Base-by-base conservation (phyloP, 371 early-diverging fungal species). In the Mucor racemosus region DNA sequence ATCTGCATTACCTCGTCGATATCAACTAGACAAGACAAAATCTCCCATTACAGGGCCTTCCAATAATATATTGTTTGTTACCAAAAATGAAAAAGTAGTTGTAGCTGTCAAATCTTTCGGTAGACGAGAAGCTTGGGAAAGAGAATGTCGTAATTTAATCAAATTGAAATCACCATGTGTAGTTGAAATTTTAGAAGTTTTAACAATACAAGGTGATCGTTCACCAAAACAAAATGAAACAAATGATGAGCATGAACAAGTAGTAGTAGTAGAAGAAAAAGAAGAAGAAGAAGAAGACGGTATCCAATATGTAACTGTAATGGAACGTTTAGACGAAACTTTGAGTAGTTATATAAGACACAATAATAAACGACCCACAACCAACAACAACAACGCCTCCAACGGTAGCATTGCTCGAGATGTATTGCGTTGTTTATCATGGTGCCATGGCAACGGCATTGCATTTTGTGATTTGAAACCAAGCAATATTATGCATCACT, bases 61-160 rank as follows among this genome's bases (percentile, higher is more conserved):
- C 19, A 83, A 83, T 15, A 71, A 64, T 14, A 72, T 83, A 4
- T 44, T 83, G n/a, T 83, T 73, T 70, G 79, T 69, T 5, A 62
- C 40, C 36, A 66, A 65, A 3, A 36, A 65, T 7, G 58, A 62
- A 2, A 34, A 60, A 6, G 33, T n/a, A 0, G 55, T 38, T 4
- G 71, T 68, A 5, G 73, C 76, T 4, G 70, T 83, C 53, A 83
- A 83, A 50, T 60, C 69, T 14, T 83, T 83, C 75, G 81, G 77
- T n/a, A 62, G 83, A 53, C 69, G 83, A 10, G 83, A 83, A 67
- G 80, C 83, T 26, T 83, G 83, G 83, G 83, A 83, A 39, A 68
- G 83, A 41, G 83, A 83, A 66, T 82, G 82, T 40, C 71, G 77
- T 4, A 75, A 76, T 0, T 58, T 82, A 42, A 74, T 76, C 33